A percentile compares a stretch with the other conserved stretches of the same genome.
These are phyloP conservation scores for Leccinum subtestaceum DNA, from an alignment of 768 basidiomycete genomes.

Conservation along the genomic window DNA sequence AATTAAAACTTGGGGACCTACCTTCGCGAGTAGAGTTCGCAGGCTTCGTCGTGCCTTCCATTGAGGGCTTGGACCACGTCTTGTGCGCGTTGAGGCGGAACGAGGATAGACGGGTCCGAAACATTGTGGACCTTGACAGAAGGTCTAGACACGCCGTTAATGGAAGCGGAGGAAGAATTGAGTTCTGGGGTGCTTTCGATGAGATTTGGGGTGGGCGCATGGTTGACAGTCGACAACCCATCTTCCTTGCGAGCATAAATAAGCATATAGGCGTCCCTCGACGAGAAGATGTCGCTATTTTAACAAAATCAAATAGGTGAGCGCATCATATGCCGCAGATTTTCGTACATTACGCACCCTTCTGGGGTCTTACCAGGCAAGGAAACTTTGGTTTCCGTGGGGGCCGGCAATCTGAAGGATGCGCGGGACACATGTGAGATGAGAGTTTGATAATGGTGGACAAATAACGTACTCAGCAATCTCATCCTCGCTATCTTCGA, in stretches of 20 bases:
- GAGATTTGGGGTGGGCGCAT: constrained; percentile 18
- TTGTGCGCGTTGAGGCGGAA: constrained; percentile 55
- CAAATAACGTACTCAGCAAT: constrained; percentile 27
- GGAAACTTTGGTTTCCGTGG: constrained; percentile 21
- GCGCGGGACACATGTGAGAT: constrained; percentile 10
- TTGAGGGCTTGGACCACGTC: constrained; percentile 57
- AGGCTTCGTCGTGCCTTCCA: constrained; percentile 49
- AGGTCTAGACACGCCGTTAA: constrained; percentile 22
- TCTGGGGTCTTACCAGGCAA: constrained; percentile 39
- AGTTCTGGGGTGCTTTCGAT: constrained; percentile 16
- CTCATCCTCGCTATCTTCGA: constrained; percentile 63
- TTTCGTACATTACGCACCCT: constrained; percentile 76
- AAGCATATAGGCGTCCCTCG: constrained; percentile 94
- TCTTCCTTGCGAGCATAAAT: constrained; percentile 65
- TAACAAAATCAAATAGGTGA: constrained; percentile 21
- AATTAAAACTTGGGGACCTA: constrained; percentile 30
- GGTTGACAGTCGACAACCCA: constrained; percentile 8
- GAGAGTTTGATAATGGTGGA: constrained; percentile 16
- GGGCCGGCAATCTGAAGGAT: constrained; percentile 21
- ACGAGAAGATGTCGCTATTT: constrained; percentile 51
- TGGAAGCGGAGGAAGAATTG: constrained; percentile 12
- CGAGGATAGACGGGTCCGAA: constrained; percentile 25
- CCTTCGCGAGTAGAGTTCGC: constrained; percentile 48
- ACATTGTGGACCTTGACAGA: constrained; percentile 6
- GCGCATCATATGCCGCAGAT: constrained; percentile 45